Base-by-base conservation (phyloP, 148 eudicot species). In the Simmondsia chinensis region DNA sequence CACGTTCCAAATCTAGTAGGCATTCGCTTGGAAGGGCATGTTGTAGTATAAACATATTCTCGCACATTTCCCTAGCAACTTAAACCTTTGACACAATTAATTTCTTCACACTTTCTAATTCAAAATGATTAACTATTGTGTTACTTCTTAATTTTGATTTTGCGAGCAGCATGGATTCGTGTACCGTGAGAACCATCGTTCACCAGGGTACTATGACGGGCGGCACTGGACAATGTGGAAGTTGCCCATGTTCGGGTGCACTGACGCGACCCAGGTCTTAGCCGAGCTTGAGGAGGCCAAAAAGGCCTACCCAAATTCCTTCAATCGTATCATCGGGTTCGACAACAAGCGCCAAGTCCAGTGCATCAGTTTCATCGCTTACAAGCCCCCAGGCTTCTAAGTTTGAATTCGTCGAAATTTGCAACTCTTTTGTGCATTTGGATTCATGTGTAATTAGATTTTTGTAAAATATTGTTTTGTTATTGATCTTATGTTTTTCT, bases 171-270 rank as follows among this genome's bases (percentile, higher is more conserved):
- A 45, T 15, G 91, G 70, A 19, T 63, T 49, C 14, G 70, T 72
- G 35, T 55, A 43, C 75, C 87, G 93, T 54, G 80, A 76, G 61
- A 2, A 79, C 82, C 5, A 59, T 42, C 25, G 4, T 0, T 64
- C 84, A 5, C 96, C 84, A 2, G 96, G 96, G 12, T 87, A 87
- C 93, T 82, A 87, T 9, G 95, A 85, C 20, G 86, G 95, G 0
- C 67, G 95, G 0, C 75, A 80, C 76, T 85, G 95, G 89, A 73
- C 84, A 0, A 87, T 87, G 96, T 87, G 96, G 96, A 87, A 87
- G 77, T 49, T 78, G 31, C 93, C 85, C 60, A 75, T 82, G 85
- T 82, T 46, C 44, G 85, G 93, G 0, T 72, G 82, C 85, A 82
- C 74, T 0, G 85, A 77, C 57, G 35, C 77, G 0, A 0, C 44